These are phyloP conservation scores for Annulohypoxylon bovei DNA, from an alignment of 495 filamentous ascomycete species.

Conservation along the genomic window DNA sequence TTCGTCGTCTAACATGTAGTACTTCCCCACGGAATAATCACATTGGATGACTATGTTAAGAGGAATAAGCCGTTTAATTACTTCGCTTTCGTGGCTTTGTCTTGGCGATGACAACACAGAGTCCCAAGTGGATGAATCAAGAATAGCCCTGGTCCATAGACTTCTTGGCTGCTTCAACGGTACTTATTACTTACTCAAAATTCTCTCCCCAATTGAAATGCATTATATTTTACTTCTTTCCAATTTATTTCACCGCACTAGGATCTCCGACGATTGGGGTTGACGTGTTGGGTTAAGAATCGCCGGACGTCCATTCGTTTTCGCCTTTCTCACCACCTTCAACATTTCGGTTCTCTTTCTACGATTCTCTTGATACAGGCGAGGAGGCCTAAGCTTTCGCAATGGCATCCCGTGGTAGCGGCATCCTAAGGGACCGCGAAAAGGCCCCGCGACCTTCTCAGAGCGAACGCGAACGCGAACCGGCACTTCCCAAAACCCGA, in stretches of 20 bases:
- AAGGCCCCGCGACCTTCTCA: slow-evolving; percentile 28
- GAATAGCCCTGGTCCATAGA: slow-evolving; percentile 5
- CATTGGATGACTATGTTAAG: slow-evolving; percentile 10
- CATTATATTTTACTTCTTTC: not conserved
- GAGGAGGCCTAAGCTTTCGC: not conserved
- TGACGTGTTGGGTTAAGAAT: slow-evolving; percentile 13
- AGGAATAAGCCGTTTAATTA: slow-evolving; percentile 13
- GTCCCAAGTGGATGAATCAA: slow-evolving; percentile 7
- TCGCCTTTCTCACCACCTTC: not conserved
- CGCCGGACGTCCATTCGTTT: slow-evolving; percentile 2
- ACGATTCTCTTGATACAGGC: not conserved
- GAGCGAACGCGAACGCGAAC: slow-evolving; percentile 20
- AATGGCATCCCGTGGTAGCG: slow-evolving; percentile 22
- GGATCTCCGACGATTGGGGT: slow-evolving; percentile 1
- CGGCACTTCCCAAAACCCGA: slow-evolving; percentile 35
- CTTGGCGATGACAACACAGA: slow-evolving; percentile 37
- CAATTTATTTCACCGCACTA: slow-evolving; percentile 15
- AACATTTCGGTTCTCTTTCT: not conserved
- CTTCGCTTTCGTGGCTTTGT: slow-evolving; percentile 12
- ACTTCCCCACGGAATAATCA: not conserved
- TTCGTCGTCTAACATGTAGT: slow-evolving; percentile 1
- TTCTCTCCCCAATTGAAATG: slow-evolving; percentile 3
- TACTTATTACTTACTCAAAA: slow-evolving; percentile 4
- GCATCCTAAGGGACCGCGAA: slow-evolving; percentile 28
- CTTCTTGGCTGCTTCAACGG: not conserved